Evolutionary conservation across 73 alveolate species (phyloP).

Genomic region (Paramecium bursaria): DNA sequence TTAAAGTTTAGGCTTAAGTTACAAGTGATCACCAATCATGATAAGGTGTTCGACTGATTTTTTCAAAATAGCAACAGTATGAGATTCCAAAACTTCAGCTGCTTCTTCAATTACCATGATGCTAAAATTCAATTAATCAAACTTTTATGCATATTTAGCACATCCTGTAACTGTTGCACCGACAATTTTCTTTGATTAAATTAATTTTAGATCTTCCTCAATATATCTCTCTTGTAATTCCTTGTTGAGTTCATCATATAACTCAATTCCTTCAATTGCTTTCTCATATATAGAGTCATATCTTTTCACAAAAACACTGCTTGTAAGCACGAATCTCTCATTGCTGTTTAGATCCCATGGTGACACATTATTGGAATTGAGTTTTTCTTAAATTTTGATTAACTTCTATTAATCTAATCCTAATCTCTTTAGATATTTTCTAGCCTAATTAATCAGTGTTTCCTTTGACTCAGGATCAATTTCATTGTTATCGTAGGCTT

Average conservation of each 20-base stretch:
- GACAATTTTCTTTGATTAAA: slow-evolving; percentile 69
- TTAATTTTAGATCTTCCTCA: neutral
- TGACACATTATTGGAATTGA: neutral
- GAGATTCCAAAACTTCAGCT: slow-evolving; percentile 93
- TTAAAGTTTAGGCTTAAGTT: slow-evolving; percentile 78
- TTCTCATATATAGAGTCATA: no score
- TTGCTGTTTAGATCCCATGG: neutral
- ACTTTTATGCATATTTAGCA: slow-evolving; percentile 79
- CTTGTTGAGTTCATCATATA: neutral
- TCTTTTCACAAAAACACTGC: no score
- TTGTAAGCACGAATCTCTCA: neutral
- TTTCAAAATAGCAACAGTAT: slow-evolving; percentile 75
- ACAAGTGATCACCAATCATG: slow-evolving; percentile 91
- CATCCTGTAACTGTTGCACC: slow-evolving; percentile 94
- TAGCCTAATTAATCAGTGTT: neutral
- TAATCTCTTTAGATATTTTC: neutral
- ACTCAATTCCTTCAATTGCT: neutral
- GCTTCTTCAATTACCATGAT: slow-evolving; percentile 92
- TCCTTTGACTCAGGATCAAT: neutral
- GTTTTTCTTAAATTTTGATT: no score
- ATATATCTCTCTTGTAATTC: neutral
- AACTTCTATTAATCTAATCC: neutral
- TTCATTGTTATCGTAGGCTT: no score
- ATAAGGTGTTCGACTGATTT: slow-evolving; percentile 78
- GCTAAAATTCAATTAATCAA: slow-evolving; percentile 78